Evolutionary conservation across 2,329 filamentous ascomycete genomes (phyloP).

Genomic region (Fusarium subtropicale): DNA sequence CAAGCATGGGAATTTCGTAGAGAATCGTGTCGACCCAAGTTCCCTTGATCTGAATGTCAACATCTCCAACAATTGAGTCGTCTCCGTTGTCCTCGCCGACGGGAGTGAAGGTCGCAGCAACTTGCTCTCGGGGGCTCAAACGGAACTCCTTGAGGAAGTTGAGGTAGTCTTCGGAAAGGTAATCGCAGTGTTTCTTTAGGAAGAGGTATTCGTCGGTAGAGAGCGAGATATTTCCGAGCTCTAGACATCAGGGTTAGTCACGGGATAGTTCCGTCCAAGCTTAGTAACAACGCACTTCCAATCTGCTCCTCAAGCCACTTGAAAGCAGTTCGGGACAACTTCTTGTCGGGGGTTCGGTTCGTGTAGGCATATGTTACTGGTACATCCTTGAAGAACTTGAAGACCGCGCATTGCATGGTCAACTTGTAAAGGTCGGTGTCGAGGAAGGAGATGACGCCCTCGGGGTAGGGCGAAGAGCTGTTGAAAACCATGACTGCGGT

Average conservation of each 20-base stretch:
- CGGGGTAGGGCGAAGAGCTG: constrained; percentile 73
- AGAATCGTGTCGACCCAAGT: constrained; percentile 95
- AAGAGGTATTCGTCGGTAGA: constrained; percentile 84
- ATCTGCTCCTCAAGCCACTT: constrained; percentile 88
- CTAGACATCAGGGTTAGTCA: constrained; percentile 58
- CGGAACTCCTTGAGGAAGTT: constrained; percentile 84
- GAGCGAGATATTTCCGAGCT: constrained; percentile 84
- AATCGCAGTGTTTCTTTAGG: constrained; percentile 81
- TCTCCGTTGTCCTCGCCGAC: constrained; percentile 67
- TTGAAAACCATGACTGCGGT: constrained; percentile 70
- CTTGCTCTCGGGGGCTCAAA: constrained; percentile 83
- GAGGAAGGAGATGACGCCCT: constrained; percentile 84
- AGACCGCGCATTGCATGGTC: constrained; percentile 97
- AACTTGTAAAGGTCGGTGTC: constrained; percentile 93
- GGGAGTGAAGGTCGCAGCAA: constrained; percentile 75
- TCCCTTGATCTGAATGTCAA: constrained; percentile 82
- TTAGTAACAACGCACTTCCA: constrained; percentile 66
- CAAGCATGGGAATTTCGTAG: constrained; percentile 95
- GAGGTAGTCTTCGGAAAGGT: constrained; percentile 82
- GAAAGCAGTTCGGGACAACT: constrained; percentile 84
- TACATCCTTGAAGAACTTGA: constrained; percentile 88
- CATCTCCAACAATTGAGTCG: constrained; percentile 76
- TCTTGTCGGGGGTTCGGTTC: constrained; percentile 94
- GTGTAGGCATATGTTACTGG: constrained; percentile 93
- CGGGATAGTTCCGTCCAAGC: background rate